These are phyloP conservation scores for Penicillium manginii DNA, from an alignment of 495 filamentous ascomycete species.

Conservation along the genomic window DNA sequence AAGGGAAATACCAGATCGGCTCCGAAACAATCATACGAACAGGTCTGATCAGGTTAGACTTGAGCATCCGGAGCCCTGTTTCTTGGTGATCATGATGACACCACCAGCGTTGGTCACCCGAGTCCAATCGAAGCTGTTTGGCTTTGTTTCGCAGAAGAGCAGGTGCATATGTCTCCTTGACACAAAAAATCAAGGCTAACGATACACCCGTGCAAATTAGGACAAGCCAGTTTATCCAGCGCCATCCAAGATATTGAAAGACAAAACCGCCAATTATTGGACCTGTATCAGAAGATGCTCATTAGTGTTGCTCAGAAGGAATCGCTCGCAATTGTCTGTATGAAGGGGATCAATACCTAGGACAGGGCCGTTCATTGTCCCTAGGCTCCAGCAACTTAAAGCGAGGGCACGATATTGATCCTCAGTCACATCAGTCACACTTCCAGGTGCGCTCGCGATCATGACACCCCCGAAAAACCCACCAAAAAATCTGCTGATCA, in stretches of 20 bases:
- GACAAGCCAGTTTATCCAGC: constrained; percentile 86
- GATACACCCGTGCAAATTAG: constrained; percentile 67
- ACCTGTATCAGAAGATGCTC: constrained; percentile 20
- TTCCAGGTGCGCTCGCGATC: constrained; percentile 74
- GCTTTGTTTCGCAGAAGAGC: constrained; percentile 61
- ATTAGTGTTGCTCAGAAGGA: background rate
- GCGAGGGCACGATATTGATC: constrained; percentile 67
- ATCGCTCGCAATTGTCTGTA: background rate
- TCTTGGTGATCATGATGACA: constrained; percentile 61
- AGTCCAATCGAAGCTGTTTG: constrained; percentile 59
- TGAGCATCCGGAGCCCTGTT: constrained; percentile 38
- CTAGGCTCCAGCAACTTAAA: constrained; percentile 69
- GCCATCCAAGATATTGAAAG: constrained; percentile 72
- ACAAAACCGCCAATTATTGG: constrained; percentile 79
- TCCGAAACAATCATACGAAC: constrained; percentile 70
- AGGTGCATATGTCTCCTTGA: constrained; percentile 72
- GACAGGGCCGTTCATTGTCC: constrained; percentile 74
- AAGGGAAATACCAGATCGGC: constrained; percentile 54
- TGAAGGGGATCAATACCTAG: constrained; percentile 29
- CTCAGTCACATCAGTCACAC: constrained; percentile 72
- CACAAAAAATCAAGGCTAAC: constrained; percentile 47
- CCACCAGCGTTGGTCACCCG: constrained; percentile 67
- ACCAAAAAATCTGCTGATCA: constrained; percentile 54
- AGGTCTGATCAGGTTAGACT: constrained; percentile 65
- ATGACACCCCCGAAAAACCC: constrained; percentile 73